phyloP scores from a whole-genome alignment of 2,329 filamentous ascomycete genomes.

The Verticillium zaregamsianum region DNA sequence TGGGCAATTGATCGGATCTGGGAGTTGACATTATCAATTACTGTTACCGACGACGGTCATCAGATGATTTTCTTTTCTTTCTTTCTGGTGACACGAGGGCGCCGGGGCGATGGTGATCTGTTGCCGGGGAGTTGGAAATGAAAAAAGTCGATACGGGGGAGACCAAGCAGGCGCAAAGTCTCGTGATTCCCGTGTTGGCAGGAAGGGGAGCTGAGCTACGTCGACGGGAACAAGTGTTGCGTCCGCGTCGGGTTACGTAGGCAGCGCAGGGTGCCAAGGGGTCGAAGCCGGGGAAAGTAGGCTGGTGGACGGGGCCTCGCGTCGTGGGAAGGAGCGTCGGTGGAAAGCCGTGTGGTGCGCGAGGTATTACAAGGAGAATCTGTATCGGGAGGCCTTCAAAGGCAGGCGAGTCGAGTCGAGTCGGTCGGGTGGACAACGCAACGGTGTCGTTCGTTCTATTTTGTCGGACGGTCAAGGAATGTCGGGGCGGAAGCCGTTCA shows the following conservation, averaged over 20 bases:
- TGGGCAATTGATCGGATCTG: constrained; percentile 80
- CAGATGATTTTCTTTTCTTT: constrained; percentile 29
- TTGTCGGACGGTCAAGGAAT: constrained; percentile 13
- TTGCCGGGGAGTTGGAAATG: not conserved
- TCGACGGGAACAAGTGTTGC: not conserved
- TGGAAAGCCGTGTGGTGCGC: constrained; percentile 6
- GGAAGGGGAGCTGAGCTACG: not conserved
- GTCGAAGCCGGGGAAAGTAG: constrained; percentile 1
- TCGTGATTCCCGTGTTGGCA: not conserved
- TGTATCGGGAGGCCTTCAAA: constrained; percentile 3
- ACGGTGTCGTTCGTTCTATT: constrained; percentile 6
- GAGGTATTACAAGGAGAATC: constrained; percentile 13
- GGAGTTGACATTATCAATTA: constrained; percentile 94
- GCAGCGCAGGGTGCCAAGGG: constrained; percentile 4
- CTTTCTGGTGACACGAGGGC: not conserved
- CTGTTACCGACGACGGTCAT: constrained; percentile 39
- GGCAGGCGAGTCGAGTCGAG: constrained; percentile 6
- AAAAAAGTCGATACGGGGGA: not conserved
- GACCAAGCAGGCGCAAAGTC: not conserved
- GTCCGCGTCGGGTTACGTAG: constrained; percentile 1
- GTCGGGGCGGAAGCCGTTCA: constrained; percentile 9
- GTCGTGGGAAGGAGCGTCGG: constrained; percentile 9
- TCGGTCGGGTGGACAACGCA: constrained; percentile 12
- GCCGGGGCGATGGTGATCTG: not conserved
- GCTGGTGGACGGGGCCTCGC: constrained; percentile 2